Evolutionary conservation across 2,329 filamentous ascomycete genomes (phyloP).

Genomic region (Emydomyces testavorans): DNA sequence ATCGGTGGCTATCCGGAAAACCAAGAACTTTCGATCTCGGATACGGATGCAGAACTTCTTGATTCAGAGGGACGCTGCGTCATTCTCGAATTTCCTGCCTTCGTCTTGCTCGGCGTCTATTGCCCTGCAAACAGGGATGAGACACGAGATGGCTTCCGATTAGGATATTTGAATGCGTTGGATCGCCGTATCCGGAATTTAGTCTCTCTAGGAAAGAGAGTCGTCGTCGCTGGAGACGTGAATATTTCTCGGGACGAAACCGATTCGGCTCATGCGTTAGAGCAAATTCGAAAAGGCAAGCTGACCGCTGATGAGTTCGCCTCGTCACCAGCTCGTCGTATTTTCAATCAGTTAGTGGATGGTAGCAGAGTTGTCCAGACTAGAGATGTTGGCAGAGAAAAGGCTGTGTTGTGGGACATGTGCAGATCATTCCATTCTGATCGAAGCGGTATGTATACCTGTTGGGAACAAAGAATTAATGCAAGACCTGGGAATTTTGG

Average conservation of each 20-base stretch:
- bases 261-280: slow-evolving; percentile 64
- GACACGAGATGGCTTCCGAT: slow-evolving; percentile 67
- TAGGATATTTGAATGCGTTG: slow-evolving; percentile 66
- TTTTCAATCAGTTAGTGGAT: slow-evolving; percentile 78
- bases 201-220: slow-evolving; percentile 64
- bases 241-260: slow-evolving; percentile 62
- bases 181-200: slow-evolving; percentile 80
- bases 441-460: slow-evolving; percentile 88
- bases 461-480: slow-evolving; percentile 92
- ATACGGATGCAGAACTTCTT: slow-evolving; percentile 57
- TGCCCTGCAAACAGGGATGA: slow-evolving; percentile 83
- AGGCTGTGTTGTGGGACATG: slow-evolving; percentile 68
- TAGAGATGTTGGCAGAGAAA: slow-evolving; percentile 57
- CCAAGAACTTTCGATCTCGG: slow-evolving; percentile 51
- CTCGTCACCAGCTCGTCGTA: slow-evolving; percentile 56
- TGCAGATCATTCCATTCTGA: slow-evolving; percentile 68
- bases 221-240: slow-evolving; percentile 76
- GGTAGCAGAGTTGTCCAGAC: slow-evolving; percentile 53
- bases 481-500: slow-evolving; percentile 92
- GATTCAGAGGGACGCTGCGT: slow-evolving; percentile 90
- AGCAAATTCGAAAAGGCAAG: slow-evolving; percentile 59
- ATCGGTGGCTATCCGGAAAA: slow-evolving; percentile 79
- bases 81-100: slow-evolving; percentile 83
- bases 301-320: slow-evolving; percentile 61
- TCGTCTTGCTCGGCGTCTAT: slow-evolving; percentile 87